Conservation (phyloP, 2,329 filamentous ascomycete genomes). For the Mycosphaerella sp. region DNA sequence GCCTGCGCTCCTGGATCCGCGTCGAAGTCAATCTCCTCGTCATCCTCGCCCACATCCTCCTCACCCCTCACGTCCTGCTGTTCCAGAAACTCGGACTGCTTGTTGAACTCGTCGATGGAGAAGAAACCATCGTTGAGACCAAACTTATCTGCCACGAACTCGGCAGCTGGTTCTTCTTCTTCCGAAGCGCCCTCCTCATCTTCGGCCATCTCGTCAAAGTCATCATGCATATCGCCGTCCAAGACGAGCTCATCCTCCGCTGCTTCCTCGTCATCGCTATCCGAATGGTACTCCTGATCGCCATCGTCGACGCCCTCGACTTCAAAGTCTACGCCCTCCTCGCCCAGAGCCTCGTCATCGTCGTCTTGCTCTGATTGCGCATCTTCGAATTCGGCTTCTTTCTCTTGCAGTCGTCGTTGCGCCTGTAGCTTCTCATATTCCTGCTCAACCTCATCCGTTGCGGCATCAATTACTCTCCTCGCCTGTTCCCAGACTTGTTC, state of each 20-base stretch:
- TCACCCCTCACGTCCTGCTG: slow-evolving; percentile 74
- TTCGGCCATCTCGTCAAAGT: slow-evolving; percentile 29
- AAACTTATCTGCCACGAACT: slow-evolving; percentile 65
- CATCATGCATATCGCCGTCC: slow-evolving; percentile 24
- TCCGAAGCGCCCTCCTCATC: slow-evolving; percentile 38
- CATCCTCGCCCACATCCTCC: slow-evolving; percentile 66
- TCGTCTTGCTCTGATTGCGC: slow-evolving; percentile 24
- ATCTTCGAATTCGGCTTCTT: slow-evolving; percentile 23
- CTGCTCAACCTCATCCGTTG: slow-evolving; percentile 49
- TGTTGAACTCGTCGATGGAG: slow-evolving; percentile 96
- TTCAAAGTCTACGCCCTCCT: slow-evolving; percentile 34
- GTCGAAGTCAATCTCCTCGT: slow-evolving; percentile 87
- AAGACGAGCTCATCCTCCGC: slow-evolving; percentile 38
- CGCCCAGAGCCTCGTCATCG: slow-evolving; percentile 31
- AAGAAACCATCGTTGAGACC: slow-evolving; percentile 97
- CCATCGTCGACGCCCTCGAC: slow-evolving; percentile 33
- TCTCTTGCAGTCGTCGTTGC: slow-evolving; percentile 7
- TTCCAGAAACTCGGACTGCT: slow-evolving; percentile 82
- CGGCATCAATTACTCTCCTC: slow-evolving; percentile 67
- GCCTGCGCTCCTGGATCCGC: slow-evolving; percentile 57
- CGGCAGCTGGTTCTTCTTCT: slow-evolving; percentile 44
- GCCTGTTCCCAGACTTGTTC: slow-evolving; percentile 94
- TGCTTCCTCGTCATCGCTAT: slow-evolving; percentile 31
- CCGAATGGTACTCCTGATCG: slow-evolving; percentile 29
- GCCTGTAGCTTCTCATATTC: slow-evolving; percentile 35